These are phyloP conservation scores for Tubosaeta sp. DNA, from an alignment of 768 basidiomycete genomes.

Conservation along the genomic window DNA sequence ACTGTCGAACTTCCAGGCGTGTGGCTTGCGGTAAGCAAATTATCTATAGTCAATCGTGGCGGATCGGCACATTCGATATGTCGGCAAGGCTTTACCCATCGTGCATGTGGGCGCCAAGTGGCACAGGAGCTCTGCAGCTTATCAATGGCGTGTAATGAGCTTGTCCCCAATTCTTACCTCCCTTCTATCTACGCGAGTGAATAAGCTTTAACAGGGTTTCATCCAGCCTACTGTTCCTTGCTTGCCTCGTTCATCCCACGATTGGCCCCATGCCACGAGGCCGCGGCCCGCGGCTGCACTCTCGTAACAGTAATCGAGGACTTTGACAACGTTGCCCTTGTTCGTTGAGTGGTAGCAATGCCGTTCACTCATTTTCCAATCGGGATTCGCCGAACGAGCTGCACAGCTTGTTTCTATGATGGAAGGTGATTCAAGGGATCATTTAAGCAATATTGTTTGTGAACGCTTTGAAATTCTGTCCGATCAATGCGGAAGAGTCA, in stretches of 20 bases:
- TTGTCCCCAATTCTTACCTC: background rate
- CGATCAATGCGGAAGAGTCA: constrained; percentile 2
- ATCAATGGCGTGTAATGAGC: background rate
- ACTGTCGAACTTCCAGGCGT: background rate
- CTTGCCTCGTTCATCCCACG: constrained; percentile 4
- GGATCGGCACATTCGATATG: background rate
- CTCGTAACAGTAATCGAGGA: background rate
- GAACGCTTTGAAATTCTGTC: constrained; percentile 1
- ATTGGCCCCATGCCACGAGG: constrained; percentile 16
- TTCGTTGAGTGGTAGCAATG: constrained; percentile 1
- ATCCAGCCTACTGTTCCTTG: constrained; percentile 8
- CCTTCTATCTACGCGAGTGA: constrained; percentile 3
- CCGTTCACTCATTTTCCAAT: background rate
- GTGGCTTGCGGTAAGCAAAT: background rate
- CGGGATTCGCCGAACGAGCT: background rate
- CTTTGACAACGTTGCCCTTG: constrained; percentile 1
- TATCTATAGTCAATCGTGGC: background rate
- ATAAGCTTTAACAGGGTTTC: constrained; percentile 12
- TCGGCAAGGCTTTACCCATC: background rate
- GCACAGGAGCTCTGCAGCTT: background rate
- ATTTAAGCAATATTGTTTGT: background rate
- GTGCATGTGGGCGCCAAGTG: background rate
- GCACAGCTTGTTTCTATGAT: background rate
- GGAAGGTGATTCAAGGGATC: background rate
- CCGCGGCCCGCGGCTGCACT: constrained; percentile 15